Evolutionary conservation across 73 alveolate genomes (phyloP).

Genomic region (Blepharisma japonicum): DNA sequence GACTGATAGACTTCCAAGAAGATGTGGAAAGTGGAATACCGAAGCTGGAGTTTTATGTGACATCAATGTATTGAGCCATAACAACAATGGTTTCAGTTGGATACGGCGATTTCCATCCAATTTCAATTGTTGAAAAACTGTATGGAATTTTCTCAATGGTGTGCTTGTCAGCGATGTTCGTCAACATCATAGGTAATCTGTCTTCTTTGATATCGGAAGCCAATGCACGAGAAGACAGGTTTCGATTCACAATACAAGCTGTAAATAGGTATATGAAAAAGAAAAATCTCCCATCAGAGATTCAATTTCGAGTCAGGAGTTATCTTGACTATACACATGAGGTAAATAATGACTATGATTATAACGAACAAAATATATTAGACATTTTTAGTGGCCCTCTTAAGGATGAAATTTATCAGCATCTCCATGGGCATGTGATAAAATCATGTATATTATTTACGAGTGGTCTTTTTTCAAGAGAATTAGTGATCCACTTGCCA

Average conservation of each 20-base stretch:
- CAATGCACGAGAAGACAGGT: conserved; percentile 52
- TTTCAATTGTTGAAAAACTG: conserved; percentile 57
- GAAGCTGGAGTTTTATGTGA: conserved; percentile 14
- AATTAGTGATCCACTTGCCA: not conserved
- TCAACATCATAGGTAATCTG: conserved; percentile 70
- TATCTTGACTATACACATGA: conserved; percentile 45
- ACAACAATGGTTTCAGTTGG: conserved; percentile 86
- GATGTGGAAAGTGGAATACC: conserved; percentile 31
- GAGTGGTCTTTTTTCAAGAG: not conserved
- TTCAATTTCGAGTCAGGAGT: conserved; percentile 60
- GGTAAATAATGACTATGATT: not conserved
- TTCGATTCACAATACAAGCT: conserved; percentile 48
- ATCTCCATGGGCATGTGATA: conserved; percentile 4
- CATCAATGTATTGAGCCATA: conserved; percentile 71
- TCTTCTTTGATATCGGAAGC: conserved; percentile 61
- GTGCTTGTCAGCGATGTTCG: conserved; percentile 74
- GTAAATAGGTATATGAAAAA: conserved; percentile 61
- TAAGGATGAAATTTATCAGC: conserved; percentile 10
- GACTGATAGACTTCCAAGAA: conserved; percentile 23
- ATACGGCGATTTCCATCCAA: conserved; percentile 83
- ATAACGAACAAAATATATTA: not conserved
- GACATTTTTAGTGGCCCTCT: not conserved
- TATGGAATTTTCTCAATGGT: conserved; percentile 64
- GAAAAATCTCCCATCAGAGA: conserved; percentile 51
- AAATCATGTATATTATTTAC: conserved; percentile 15